These are phyloP conservation scores for Linderina pennispora DNA, from an alignment of 192 early-diverging fungal genomes.

Conservation along the genomic window DNA sequence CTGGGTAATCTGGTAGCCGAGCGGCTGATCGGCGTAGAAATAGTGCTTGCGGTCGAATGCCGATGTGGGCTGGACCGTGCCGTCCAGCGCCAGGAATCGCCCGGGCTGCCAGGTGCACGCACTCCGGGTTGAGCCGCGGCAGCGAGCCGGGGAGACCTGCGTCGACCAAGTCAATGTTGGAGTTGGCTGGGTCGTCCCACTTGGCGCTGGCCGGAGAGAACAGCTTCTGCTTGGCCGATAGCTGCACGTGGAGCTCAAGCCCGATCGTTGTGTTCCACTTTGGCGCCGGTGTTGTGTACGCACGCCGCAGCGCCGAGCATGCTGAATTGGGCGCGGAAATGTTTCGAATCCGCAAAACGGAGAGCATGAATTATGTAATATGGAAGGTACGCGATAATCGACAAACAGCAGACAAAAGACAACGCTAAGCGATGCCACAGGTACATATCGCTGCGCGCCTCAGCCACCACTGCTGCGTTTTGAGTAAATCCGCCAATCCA, in stretches of 20 bases:
- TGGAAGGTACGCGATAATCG: too few relatives aligned
- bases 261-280: slow-evolving; percentile 78
- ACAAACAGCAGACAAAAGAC: too few relatives aligned
- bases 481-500: too few relatives aligned
- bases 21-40: slow-evolving; percentile 89
- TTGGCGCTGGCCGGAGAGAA: slow-evolving; percentile 61
- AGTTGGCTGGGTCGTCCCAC: slow-evolving; percentile 59
- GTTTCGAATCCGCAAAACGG: too few relatives aligned
- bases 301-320: too few relatives aligned
- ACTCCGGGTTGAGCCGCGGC: slow-evolving; percentile 69
- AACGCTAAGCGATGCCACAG: too few relatives aligned
- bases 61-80: slow-evolving; percentile 56
- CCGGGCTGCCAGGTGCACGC: slow-evolving; percentile 64
- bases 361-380: too few relatives aligned
- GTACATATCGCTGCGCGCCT: too few relatives aligned
- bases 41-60: slow-evolving; percentile 95
- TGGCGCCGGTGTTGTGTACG: too few relatives aligned
- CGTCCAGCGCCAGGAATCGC: slow-evolving; percentile 66
- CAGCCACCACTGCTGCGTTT: too few relatives aligned
- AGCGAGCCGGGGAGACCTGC: slow-evolving; percentile 82
- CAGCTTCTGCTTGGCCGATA: slow-evolving; percentile 69
- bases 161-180: slow-evolving; percentile 67
- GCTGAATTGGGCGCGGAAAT: too few relatives aligned
- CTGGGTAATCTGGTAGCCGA: slow-evolving; percentile 95
- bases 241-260: slow-evolving; percentile 86